These are phyloP conservation scores for Marasmius fiardii DNA, from an alignment of 1,284 basidiomycete genomes.

Conservation along the genomic window DNA sequence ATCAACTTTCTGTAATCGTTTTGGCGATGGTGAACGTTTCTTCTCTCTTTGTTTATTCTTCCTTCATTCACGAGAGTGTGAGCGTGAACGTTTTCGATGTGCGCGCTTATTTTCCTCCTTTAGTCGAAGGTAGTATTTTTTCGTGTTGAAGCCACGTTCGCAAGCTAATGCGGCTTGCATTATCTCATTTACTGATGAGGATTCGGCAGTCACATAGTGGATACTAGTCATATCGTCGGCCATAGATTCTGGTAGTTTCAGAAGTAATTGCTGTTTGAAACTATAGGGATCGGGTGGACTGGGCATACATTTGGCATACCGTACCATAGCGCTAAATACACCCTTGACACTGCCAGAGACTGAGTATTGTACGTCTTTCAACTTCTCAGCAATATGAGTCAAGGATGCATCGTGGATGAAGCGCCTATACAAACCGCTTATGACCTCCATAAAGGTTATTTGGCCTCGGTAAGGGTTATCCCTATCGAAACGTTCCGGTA, in stretches of 20 bases:
- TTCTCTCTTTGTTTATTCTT: background rate
- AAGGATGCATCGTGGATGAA: no score
- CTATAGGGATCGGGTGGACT: background rate
- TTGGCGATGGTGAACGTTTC: background rate
- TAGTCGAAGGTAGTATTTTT: background rate
- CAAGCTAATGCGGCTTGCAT: background rate
- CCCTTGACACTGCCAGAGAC: background rate
- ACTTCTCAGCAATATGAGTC: background rate
- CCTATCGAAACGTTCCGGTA: background rate
- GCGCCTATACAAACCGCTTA: background rate
- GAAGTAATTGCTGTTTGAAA: background rate
- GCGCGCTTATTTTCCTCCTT: background rate
- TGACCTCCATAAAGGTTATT: background rate
- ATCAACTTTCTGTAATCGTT: background rate
- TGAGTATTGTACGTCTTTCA: background rate
- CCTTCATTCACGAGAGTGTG: background rate
- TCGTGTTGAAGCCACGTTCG: background rate
- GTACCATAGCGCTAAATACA: background rate
- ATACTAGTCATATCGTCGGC: background rate
- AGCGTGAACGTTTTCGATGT: background rate
- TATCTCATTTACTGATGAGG: background rate
- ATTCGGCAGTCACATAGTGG: background rate
- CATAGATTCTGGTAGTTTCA: background rate
- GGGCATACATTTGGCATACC: background rate
- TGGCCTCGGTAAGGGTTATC: background rate